phyloP scores from a whole-genome alignment of 1,139 yeast species.

The Sugiyamaella xylanicola region DNA sequence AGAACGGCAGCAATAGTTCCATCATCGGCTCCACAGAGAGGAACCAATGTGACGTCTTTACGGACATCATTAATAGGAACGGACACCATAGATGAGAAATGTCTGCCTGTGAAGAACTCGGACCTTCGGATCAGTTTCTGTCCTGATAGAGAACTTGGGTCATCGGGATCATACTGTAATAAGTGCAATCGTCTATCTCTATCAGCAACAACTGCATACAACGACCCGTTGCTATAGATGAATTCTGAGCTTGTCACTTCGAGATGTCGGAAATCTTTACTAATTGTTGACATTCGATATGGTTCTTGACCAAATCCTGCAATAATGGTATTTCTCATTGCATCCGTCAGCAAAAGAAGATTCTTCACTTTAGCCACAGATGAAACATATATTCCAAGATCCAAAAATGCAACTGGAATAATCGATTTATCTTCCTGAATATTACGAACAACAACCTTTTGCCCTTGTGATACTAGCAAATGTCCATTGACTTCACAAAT shows the following conservation, averaged over 20 bases:
- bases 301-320: constrained; percentile 94
- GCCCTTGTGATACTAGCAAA: constrained; percentile 84
- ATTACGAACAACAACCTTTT: constrained; percentile 74
- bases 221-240: constrained; percentile 66
- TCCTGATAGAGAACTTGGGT: constrained; percentile 79
- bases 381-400: constrained; percentile 74
- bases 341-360: constrained; percentile 75
- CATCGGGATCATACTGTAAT: constrained; percentile 90
- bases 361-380: constrained; percentile 85
- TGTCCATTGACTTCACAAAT: constrained; percentile 83
- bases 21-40: constrained; percentile 71
- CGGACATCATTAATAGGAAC: constrained; percentile 46
- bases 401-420: constrained; percentile 92
- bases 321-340: constrained; percentile 76
- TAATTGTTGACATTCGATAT: constrained; percentile 75
- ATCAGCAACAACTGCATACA: constrained; percentile 72
- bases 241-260: constrained; percentile 70
- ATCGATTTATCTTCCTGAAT: constrained; percentile 77
- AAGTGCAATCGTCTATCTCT: constrained; percentile 69
- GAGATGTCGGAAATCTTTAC: constrained; percentile 68
- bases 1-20: constrained; percentile 77
- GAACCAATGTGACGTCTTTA: constrained; percentile 33
- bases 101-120: constrained; percentile 68
- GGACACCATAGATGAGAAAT: constrained; percentile 59
- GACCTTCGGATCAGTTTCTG: constrained; percentile 70